Conservation (phyloP, 1,139 yeast species). For the Lodderomyces jiufengensis region DNA sequence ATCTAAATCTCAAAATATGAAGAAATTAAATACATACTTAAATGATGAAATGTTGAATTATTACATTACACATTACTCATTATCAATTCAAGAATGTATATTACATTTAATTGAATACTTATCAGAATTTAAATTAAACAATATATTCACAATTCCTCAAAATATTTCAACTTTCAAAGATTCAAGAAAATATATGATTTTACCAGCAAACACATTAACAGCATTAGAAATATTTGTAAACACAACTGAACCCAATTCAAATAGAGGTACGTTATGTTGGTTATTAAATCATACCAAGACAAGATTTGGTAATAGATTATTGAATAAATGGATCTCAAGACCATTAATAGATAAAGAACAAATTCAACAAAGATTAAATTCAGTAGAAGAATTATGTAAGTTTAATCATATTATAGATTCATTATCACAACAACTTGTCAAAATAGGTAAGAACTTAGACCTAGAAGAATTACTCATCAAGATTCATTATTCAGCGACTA, state of each 20-base stretch:
- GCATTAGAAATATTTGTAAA: slow-evolving; percentile 74
- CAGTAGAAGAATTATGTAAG: slow-evolving; percentile 58
- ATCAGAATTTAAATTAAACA: slow-evolving; percentile 57
- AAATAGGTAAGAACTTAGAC: slow-evolving; percentile 42
- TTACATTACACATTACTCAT: slow-evolving; percentile 22
- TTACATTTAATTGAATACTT: slow-evolving; percentile 51
- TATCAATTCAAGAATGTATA: slow-evolving; percentile 40
- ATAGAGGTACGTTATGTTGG: slow-evolving; percentile 73
- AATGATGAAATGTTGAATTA: slow-evolving; percentile 19
- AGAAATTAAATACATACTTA: slow-evolving; percentile 12
- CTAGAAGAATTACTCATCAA: slow-evolving; percentile 65
- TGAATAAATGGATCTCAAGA: slow-evolving; percentile 68
- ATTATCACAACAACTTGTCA: slow-evolving; percentile 40
- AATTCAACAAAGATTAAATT: slow-evolving; percentile 60
- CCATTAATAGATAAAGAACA: slow-evolving; percentile 57
- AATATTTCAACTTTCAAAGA: slow-evolving; percentile 51
- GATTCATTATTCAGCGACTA: slow-evolving; percentile 53
- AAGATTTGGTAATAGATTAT: slow-evolving; percentile 63
- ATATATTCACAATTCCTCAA: slow-evolving; percentile 48
- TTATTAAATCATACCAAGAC: slow-evolving; percentile 78
- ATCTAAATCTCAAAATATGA: too few species aligned
- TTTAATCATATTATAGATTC: slow-evolving; percentile 52
- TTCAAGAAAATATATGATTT: slow-evolving; percentile 51
- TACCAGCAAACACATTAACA: slow-evolving; percentile 65
- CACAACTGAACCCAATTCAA: slow-evolving; percentile 47